Conservation (phyloP, 2,329 filamentous ascomycete species). For the Davidsoniella eucalypti region DNA sequence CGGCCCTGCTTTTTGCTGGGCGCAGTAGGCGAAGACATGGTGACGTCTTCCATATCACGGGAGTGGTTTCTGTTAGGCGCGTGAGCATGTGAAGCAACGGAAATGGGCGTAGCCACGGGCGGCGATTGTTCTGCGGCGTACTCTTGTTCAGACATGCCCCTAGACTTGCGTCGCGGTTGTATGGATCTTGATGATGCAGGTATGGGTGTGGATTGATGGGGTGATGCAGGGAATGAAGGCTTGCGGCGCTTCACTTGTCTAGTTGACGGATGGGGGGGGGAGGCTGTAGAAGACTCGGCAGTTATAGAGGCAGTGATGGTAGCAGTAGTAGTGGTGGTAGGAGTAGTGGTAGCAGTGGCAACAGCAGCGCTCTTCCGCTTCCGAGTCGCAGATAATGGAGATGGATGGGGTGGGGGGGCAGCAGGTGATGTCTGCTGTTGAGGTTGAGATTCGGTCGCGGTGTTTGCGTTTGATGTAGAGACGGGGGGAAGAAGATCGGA, state of each 20-base stretch:
- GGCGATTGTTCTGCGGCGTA: slow-evolving; percentile 24
- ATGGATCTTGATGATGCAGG: slow-evolving; percentile 4
- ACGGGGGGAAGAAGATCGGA: slow-evolving; percentile 23
- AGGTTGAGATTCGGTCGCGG: neutral
- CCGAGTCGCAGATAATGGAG: slow-evolving; percentile 24
- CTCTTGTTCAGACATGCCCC: slow-evolving; percentile 60
- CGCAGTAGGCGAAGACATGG: slow-evolving; percentile 19
- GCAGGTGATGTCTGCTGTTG: neutral
- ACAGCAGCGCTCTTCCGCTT: slow-evolving; percentile 53
- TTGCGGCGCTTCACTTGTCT: slow-evolving; percentile 18
- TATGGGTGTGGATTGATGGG: neutral
- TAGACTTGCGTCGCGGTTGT: slow-evolving; percentile 27
- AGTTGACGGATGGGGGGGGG: neutral
- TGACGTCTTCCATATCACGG: slow-evolving; percentile 7
- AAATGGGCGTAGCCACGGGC: neutral
- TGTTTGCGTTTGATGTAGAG: slow-evolving; percentile 12
- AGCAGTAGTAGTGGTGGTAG: slow-evolving; percentile 7
- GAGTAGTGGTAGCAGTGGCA: slow-evolving; percentile 9
- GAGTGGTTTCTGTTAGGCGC: neutral
- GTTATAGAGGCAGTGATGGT: no score
- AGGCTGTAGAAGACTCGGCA: no score
- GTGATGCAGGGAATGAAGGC: slow-evolving; percentile 11
- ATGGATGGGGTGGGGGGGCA: neutral
- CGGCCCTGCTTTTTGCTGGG: slow-evolving; percentile 12
- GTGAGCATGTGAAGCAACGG: neutral